Conservation (phyloP, 257 asterid species). For the Coffea eugenioides region DNA sequence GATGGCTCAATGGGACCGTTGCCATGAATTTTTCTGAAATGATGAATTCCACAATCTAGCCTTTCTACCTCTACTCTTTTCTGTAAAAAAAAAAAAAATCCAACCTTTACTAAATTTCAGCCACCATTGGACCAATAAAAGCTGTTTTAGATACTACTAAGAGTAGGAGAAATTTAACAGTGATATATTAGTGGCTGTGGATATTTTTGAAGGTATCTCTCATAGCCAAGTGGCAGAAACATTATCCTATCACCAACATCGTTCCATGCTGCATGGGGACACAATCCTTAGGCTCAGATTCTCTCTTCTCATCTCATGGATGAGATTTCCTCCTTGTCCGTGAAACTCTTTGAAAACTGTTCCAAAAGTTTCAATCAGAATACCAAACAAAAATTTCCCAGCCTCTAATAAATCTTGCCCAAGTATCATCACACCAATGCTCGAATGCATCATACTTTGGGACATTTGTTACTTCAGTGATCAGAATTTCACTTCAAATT, state of each 20-base stretch:
- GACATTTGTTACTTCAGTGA: too few species aligned
- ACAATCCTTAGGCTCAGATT: slow-evolving; percentile 38
- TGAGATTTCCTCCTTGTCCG: slow-evolving; percentile 19
- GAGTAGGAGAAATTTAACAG: not conserved
- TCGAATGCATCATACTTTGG: not conserved
- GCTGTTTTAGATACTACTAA: not conserved
- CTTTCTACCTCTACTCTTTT: not conserved
- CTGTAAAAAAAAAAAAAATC: too few species aligned
- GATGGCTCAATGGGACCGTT: not conserved
- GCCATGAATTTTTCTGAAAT: not conserved
- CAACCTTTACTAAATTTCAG: not conserved
- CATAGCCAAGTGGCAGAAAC: slow-evolving; percentile 38
- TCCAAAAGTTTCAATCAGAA: slow-evolving; percentile 16
- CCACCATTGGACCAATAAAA: slow-evolving; percentile 4
- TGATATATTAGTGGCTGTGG: slow-evolving; percentile 29
- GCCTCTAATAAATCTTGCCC: not conserved
- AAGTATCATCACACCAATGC: not conserved
- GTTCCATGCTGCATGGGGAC: slow-evolving; percentile 41
- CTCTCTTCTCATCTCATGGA: slow-evolving; percentile 45
- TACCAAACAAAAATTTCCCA: slow-evolving; percentile 1
- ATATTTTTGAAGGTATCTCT: slow-evolving; percentile 10
- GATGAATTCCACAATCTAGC: not conserved
- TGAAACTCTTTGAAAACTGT: not conserved
- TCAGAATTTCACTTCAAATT: too few species aligned
- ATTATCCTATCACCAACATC: slow-evolving; percentile 58